Percentiles rank a stretch among this genome's conserved stretches.
Conservation (phyloP, 2,329 filamentous ascomycete species). For the Chrysosporium keratinophilum region DNA sequence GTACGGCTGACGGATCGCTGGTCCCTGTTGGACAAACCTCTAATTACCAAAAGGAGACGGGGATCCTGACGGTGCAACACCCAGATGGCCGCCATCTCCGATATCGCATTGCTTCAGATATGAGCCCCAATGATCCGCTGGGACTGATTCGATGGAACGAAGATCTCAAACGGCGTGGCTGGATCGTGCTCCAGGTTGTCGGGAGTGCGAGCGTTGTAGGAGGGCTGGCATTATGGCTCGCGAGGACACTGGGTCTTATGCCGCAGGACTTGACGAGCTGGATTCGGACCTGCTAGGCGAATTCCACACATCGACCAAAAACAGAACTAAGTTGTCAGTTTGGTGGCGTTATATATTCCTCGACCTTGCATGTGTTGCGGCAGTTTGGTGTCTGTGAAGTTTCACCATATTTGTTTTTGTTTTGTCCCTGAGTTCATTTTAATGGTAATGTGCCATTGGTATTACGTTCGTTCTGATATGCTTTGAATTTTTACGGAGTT, state of each 20-base stretch:
- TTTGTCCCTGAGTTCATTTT: neutral
- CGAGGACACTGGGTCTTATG: conserved; percentile 33
- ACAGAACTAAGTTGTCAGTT: neutral
- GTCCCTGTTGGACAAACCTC: conserved; percentile 41
- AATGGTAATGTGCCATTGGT: neutral
- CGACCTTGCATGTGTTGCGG: neutral
- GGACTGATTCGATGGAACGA: conserved; percentile 63
- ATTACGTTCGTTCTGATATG: no score
- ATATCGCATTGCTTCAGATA: conserved; percentile 24
- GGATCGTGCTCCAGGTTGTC: conserved; percentile 60
- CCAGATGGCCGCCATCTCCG: conserved; percentile 23
- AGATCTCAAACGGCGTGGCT: conserved; percentile 53
- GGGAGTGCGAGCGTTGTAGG: conserved; percentile 65
- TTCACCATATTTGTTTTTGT: neutral
- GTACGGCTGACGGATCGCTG: conserved; percentile 54
- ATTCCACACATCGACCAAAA: neutral
- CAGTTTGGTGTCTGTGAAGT: neutral
- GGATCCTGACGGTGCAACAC: conserved; percentile 20
- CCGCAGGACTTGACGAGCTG: conserved; percentile 26
- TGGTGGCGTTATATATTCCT: neutral
- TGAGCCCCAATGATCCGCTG: conserved; percentile 62
- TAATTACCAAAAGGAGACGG: conserved; percentile 18
- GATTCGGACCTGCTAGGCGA: conserved; percentile 11
- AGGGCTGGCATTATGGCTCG: conserved; percentile 57
- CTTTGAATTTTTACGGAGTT: neutral